A percentile compares a stretch with the other conserved stretches of the same genome.
These are phyloP conservation scores for Coriaria nepalensis DNA, from an alignment of 306 rosid species.

Conservation along the genomic window DNA sequence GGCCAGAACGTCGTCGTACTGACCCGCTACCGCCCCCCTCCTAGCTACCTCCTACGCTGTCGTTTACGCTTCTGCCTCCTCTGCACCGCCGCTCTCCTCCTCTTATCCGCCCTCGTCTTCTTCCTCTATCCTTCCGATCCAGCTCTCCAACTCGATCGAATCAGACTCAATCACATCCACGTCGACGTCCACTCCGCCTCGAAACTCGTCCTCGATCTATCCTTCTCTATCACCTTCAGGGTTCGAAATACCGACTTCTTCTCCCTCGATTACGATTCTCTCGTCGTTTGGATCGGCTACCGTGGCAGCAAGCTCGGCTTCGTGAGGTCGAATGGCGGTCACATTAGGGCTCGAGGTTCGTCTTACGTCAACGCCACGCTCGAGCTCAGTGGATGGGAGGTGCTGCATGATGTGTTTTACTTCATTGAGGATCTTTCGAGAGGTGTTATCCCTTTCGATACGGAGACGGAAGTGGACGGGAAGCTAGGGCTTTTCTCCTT, in stretches of 20 bases:
- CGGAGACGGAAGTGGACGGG: conserved; percentile 47
- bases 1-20: conserved; percentile 55
- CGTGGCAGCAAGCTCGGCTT: conserved; percentile 54
- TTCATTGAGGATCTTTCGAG: conserved; percentile 57
- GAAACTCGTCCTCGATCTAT: conserved; percentile 39
- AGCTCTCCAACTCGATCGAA: conserved; percentile 27
- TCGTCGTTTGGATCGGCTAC: conserved; percentile 52
- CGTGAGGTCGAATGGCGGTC: conserved; percentile 42
- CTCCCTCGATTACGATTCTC: conserved; percentile 46
- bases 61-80: conserved; percentile 13
- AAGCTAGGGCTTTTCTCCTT: conserved; percentile 45
- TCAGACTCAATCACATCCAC: conserved; percentile 39
- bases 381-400: conserved; percentile 45
- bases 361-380: conserved; percentile 61
- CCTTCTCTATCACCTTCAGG: conserved; percentile 43
- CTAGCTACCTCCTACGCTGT: neutral
- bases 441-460: conserved; percentile 71
- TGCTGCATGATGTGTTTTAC: conserved; percentile 57
- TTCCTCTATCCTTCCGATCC: conserved; percentile 71
- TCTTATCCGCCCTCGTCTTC: conserved; percentile 30
- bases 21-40: conserved; percentile 20
- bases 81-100: conserved; percentile 15
- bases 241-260: conserved; percentile 56
- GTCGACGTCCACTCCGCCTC: conserved; percentile 35
- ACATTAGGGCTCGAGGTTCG: conserved; percentile 41